Conservation (phyloP, 306 rosid genomes). For the Lotus japonicus region DNA sequence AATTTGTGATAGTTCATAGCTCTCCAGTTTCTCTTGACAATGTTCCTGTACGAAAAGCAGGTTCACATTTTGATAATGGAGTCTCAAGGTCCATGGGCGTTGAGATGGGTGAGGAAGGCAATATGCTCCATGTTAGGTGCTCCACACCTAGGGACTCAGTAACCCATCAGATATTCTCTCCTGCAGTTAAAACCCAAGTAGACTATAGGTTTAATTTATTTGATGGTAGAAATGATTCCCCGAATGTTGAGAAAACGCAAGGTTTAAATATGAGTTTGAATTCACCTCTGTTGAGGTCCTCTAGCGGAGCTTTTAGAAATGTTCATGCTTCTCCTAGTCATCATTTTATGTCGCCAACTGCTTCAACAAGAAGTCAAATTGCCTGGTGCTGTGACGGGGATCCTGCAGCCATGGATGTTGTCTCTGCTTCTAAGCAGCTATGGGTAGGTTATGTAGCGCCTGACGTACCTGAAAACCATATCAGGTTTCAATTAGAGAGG, state of each 20-base stretch:
- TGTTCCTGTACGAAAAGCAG: slow-evolving; percentile 26
- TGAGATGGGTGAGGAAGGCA: slow-evolving; percentile 35
- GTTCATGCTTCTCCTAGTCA: slow-evolving; percentile 58
- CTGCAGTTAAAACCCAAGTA: slow-evolving; percentile 45
- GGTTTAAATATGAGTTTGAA: slow-evolving; percentile 42
- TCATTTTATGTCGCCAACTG: slow-evolving; percentile 39
- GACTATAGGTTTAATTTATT: slow-evolving; percentile 59
- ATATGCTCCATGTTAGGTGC: slow-evolving; percentile 39
- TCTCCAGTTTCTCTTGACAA: slow-evolving; percentile 40
- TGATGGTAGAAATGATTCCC: slow-evolving; percentile 50
- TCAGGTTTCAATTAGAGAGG: slow-evolving; percentile 82
- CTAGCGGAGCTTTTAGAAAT: slow-evolving; percentile 50
- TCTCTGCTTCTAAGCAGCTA: slow-evolving; percentile 83
- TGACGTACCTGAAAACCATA: slow-evolving; percentile 72
- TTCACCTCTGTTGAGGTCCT: slow-evolving; percentile 52
- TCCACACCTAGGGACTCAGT: slow-evolving; percentile 53
- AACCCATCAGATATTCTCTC: slow-evolving; percentile 55
- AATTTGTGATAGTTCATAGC: too few relatives aligned
- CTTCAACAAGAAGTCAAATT: slow-evolving; percentile 40
- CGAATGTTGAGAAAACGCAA: slow-evolving; percentile 50
- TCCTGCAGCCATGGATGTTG: slow-evolving; percentile 71
- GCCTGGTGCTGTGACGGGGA: slow-evolving; percentile 88
- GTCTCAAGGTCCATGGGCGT: slow-evolving; percentile 48
- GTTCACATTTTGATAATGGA: slow-evolving; percentile 48
- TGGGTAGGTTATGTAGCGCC: slow-evolving; percentile 66